A percentile compares a stretch with the other conserved stretches of the same genome.
Evolutionary conservation across 2,329 filamentous ascomycete genomes (phyloP).

Genomic region (Penicillium sp.): DNA sequence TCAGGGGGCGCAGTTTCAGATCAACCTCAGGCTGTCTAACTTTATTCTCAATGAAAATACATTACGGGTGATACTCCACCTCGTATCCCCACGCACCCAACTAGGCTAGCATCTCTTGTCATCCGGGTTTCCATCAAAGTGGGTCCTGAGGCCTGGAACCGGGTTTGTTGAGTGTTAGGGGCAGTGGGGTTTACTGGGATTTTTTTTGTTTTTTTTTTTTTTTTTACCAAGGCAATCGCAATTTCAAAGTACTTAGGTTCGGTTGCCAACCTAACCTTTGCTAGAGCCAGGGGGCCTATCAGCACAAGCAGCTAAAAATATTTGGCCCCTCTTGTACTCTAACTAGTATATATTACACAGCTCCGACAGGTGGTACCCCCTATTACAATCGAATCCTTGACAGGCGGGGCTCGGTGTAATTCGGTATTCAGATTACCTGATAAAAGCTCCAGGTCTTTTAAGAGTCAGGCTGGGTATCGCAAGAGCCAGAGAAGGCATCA

Average conservation of each 20-base stretch:
- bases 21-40: slow-evolving; percentile 12
- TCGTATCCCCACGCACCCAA: slow-evolving; percentile 21
- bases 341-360: slow-evolving; percentile 13
- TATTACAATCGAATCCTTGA: slow-evolving; percentile 10
- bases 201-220: slow-evolving; percentile 1
- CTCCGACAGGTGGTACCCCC: slow-evolving; percentile 8
- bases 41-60: slow-evolving; percentile 9
- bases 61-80: slow-evolving; percentile 3
- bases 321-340: slow-evolving; percentile 3
- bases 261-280: slow-evolving; percentile 14
- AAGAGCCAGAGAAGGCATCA: background rate
- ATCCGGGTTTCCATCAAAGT: slow-evolving; percentile 2
- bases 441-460: background rate
- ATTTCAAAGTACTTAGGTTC: slow-evolving; percentile 14
- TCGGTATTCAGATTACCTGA: background rate
- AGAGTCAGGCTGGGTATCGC: background rate
- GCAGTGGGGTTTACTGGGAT: background rate
- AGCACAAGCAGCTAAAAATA: slow-evolving; percentile 10
- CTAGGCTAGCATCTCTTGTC: background rate
- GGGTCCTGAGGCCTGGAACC: slow-evolving; percentile 4
- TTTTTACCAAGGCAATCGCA: slow-evolving; percentile 13
- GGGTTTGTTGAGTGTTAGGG: background rate
- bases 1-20: slow-evolving; percentile 16
- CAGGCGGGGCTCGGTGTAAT: slow-evolving; percentile 12
- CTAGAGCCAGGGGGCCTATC: slow-evolving; percentile 3